These are phyloP conservation scores for Aspergillus ostianus DNA, from an alignment of 495 filamentous ascomycete species.

Conservation along the genomic window DNA sequence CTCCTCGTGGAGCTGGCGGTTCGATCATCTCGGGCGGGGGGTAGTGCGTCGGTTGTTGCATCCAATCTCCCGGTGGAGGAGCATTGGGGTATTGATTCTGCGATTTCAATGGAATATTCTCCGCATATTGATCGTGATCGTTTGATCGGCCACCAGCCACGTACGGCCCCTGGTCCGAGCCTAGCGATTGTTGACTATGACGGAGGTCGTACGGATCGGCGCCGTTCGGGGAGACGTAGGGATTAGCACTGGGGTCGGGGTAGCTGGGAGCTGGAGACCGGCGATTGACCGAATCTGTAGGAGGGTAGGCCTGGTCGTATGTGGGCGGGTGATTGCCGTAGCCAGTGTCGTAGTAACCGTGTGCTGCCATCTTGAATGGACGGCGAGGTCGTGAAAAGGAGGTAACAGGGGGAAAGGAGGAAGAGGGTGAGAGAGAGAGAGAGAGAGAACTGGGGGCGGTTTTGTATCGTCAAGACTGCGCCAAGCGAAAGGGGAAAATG, in stretches of 20 bases:
- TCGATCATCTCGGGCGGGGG: conserved; percentile 31
- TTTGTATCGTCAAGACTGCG: neutral
- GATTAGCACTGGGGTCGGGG: conserved; percentile 27
- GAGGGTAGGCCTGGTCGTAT: conserved; percentile 41
- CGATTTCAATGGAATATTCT: conserved; percentile 51
- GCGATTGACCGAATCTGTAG: conserved; percentile 28
- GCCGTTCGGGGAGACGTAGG: conserved; percentile 26
- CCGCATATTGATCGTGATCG: conserved; percentile 47
- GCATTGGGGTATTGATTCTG: conserved; percentile 33
- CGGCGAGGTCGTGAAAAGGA: neutral
- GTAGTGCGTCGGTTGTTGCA: conserved; percentile 45
- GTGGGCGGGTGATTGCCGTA: conserved; percentile 43
- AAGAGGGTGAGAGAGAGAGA: neutral
- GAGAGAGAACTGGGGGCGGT: neutral
- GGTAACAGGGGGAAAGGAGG: neutral
- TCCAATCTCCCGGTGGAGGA: conserved; percentile 32
- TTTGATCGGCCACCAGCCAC: conserved; percentile 30
- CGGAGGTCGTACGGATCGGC: conserved; percentile 35
- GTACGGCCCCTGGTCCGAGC: conserved; percentile 36
- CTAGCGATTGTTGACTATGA: conserved; percentile 43
- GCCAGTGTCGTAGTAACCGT: conserved; percentile 71
- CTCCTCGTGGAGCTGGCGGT: conserved; percentile 14
- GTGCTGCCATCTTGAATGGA: conserved; percentile 66
- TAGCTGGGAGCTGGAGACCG: conserved; percentile 29
- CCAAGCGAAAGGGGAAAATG: neutral